Evolutionary conservation across 257 asterid species (phyloP), one percentile per base, ranked within the genome.

Genomic region (Hygrophila difformis): DNA sequence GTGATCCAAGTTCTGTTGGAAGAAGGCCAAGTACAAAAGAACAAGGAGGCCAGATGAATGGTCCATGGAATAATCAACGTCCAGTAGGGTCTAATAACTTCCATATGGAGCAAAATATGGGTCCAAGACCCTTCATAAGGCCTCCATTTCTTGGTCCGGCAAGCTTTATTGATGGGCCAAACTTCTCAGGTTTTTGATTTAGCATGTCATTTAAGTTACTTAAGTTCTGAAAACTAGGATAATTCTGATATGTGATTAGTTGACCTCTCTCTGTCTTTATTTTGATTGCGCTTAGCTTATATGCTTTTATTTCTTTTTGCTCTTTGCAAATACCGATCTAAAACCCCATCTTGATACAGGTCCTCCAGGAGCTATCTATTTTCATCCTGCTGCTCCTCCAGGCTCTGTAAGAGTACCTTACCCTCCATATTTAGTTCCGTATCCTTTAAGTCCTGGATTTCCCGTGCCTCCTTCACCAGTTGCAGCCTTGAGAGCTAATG

Each of bases 321-420:
- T 26, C 31, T 17, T 18, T 22, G 15, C 24, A 29, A 52, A 47
- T 41, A 20, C 24, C 34, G 38, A 35, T 56, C 31, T 68, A 58
- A 67, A 55, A 24, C 44, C 26, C 2, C 12, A 10, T 33, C 37
- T 33, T 33, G 49, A 38, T 56, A 44, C 76, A 91, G 99, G 93
- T 66, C 84, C 78, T 55, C 84, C 92, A n/a, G 86, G 86, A 52
- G 68, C 85, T 59, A 39, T 82, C 33, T 63, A 55, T 63, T 74
- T 57, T 69, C 56, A 76, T 47, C 84, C 76, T 62, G 71, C 78
- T 62, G 68, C 62, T 12, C 77, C 88, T 57, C 79, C 92, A 19
- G 83, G 82, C 41, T 55, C 71, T 58, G 74, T 71, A 43, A 76
- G 88, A 64, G 65, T 62, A 51, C 79, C 92, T 56, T 74, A 80